Percentiles rank a stretch among this genome's conserved stretches.
Conservation (phyloP, 345 rosid genomes). For the Eucalyptus tenuipes region DNA sequence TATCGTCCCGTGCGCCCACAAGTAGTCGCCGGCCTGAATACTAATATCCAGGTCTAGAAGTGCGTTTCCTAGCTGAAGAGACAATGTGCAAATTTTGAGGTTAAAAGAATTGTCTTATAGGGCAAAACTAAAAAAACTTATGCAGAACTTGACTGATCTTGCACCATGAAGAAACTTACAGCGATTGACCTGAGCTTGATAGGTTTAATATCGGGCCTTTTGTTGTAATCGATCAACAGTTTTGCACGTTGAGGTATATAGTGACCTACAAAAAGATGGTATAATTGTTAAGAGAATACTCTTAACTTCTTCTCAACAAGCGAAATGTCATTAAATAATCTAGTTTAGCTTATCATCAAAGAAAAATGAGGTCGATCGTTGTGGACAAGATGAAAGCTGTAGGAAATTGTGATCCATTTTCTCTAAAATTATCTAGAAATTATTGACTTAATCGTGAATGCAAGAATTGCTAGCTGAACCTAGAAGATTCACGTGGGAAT, state of each 20-base stretch:
- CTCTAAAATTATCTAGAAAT: too few species aligned
- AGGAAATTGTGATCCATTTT: too few species aligned
- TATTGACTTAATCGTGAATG: too few species aligned
- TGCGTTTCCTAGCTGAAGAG: slow-evolving; percentile 26
- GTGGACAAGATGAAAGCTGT: background rate
- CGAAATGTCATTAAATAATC: background rate
- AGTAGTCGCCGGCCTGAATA: slow-evolving; percentile 7
- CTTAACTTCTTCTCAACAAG: background rate
- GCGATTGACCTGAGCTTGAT: slow-evolving; percentile 24
- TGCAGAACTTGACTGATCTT: background rate
- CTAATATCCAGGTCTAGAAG: slow-evolving; percentile 25
- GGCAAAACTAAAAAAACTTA: background rate
- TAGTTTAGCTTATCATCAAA: background rate
- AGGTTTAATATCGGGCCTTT: background rate
- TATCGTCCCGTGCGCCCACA: slow-evolving; percentile 27
- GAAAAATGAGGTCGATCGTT: background rate
- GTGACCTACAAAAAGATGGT: slow-evolving; percentile 10
- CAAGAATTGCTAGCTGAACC: too few species aligned
- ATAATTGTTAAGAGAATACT: background rate
- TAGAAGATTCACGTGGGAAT: too few species aligned
- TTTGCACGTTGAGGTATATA: slow-evolving; percentile 23
- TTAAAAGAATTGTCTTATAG: background rate
- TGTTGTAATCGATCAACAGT: slow-evolving; percentile 12
- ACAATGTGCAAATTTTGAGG: background rate
- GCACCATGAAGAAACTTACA: background rate